Evolutionary conservation across 805 yeast genomes (phyloP), one percentile per base, ranked within the genome.

Genomic region (Blastobotrys terrestris): DNA sequence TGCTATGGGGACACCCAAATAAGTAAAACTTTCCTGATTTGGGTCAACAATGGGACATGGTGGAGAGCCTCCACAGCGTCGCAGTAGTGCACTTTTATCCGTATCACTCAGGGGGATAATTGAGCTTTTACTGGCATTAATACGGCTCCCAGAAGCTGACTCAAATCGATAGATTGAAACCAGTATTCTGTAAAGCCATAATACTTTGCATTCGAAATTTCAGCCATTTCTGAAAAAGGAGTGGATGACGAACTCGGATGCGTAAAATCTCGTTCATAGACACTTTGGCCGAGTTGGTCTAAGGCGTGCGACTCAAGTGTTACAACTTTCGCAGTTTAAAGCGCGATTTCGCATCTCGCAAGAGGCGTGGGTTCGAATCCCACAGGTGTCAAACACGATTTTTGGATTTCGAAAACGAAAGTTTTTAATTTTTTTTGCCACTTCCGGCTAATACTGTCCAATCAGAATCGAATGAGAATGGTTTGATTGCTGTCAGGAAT

Each of bases 291-390:
- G 35, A 26, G 35, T 26, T 26, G 35, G 35, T 26, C 35, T 26
- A 26, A 26, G 35, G 35, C 35, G 35, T 26, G 35, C 35, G 35
- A 26, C 35, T 26, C 35, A 26, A 26, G 35, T 26, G 35, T 26
- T 26, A 26, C 35, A 81, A 84, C 86, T 80, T 48, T 48, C 50
- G 50, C 50, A 11, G 50, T 31, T 16, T 18, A 48, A 48, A 39
- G 47, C 47, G 51, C 46, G 51, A 42, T 31, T 49, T 49, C 51
- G 51, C 42, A 80, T 82, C 85, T 81, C 86, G 81, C 72, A 85
- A 85, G 86, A 80, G 85, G 86, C 87, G 85, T 78, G 87, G 83
- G 87, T 82, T 82, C 87, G 86, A 82, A 82, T 80, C 87, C 83
- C 87, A 79, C 85, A 81, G 83, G 79, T 81, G 81, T 82, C 87